Base-by-base conservation (phyloP, 257 asterid species). In the Penstemon newberryi region DNA sequence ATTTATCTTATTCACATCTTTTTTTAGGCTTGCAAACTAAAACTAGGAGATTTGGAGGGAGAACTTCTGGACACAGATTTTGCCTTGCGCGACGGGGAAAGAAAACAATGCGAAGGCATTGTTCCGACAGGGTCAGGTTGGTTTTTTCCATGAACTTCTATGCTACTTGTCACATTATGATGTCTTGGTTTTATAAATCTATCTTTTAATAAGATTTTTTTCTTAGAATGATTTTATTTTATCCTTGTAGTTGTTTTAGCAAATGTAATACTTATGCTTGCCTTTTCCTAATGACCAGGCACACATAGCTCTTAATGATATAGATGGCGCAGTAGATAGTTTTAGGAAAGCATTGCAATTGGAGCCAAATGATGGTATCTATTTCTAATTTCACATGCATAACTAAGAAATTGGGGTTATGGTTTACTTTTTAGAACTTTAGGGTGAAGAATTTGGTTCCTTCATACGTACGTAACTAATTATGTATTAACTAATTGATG, bases 61-160 rank as follows among this genome's bases (percentile, higher is more conserved):
- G 98, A 96, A 52, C 96, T 89, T 69, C 69, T 84, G 72, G 98
- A 91, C 73, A 76, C 96, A 50, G 98, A 91, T 63, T 89, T 91
- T 80, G 98, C 96, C 8, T 83, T 91, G 85, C 94, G 96, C 60
- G 98, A 91, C 47, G 95, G 87, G 71, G 25, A 19, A 19, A 19
- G 98, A 85, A 66, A 79, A 89, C 79, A 91, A 89, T 77, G 96
- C 96, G 0, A 91, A 91, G 82, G 98, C 96, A 64, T 81, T 89
- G 77, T 91, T 85, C 79, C 92, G 98, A 58, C 96, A 87, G 81
- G 98, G 98, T 66, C 98, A 91, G 96, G 98, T 91, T 70, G 68
- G 61, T 78, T 13, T 41, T 43, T n/a, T 62, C 60, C 63, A 25
- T 67, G 37, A 61, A 71, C 33, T 40, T 7, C 41, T 40, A 8